These are phyloP conservation scores for Funneliformis caledonium DNA, from an alignment of 371 early-diverging fungal genomes.

Conservation along the genomic window DNA sequence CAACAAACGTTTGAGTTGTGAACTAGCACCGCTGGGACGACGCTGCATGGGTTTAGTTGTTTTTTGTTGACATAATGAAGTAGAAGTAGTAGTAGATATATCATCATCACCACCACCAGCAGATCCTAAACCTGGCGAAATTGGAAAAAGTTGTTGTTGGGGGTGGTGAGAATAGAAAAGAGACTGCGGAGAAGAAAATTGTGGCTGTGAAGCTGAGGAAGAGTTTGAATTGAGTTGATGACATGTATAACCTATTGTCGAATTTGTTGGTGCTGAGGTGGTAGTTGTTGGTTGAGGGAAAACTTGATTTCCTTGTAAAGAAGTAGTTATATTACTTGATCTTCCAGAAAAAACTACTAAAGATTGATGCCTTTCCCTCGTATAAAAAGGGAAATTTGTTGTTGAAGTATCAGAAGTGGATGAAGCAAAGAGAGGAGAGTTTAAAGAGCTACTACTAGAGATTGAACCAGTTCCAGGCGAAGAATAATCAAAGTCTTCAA, in stretches of 20 bases:
- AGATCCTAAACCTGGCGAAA: background rate
- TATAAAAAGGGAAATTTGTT: conserved; percentile 15
- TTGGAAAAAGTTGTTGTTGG: background rate
- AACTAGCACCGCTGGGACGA: conserved; percentile 35
- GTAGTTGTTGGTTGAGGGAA: background rate
- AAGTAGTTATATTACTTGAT: background rate
- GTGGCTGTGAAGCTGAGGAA: background rate
- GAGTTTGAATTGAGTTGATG: background rate
- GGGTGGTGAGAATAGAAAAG: background rate
- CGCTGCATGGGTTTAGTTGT: conserved; percentile 13
- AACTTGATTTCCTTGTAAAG: background rate
- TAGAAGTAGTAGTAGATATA: background rate
- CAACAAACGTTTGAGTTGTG: conserved; percentile 35
- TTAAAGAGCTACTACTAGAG: conserved; percentile 32
- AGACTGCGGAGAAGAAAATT: background rate
- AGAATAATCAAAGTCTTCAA: conserved; percentile 37
- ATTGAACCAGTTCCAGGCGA: conserved; percentile 22
- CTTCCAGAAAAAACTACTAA: conserved; percentile 35
- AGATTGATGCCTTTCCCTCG: conserved; percentile 36
- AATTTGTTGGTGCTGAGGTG: no score
- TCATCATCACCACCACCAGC: background rate
- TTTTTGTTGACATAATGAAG: conserved; percentile 15
- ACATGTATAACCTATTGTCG: no score
- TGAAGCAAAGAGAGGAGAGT: conserved; percentile 12
- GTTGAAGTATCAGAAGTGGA: background rate